Evolutionary conservation across 176 grass and related monocot species (phyloP), one percentile per base, ranked within the genome.

Genomic region (Calamus simplicifolius): DNA sequence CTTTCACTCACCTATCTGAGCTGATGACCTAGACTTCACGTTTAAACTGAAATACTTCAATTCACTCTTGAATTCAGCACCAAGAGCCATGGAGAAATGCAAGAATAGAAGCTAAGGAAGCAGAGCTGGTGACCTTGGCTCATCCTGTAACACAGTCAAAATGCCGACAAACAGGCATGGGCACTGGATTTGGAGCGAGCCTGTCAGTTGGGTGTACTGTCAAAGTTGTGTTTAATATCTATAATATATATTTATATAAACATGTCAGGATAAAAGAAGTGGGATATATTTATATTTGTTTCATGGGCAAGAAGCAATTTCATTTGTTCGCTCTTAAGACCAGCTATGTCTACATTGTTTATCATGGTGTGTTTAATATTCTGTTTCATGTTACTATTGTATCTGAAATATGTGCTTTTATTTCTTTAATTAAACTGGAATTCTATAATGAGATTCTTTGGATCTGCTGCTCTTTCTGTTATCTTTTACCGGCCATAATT

Each of bases 1-100:
- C 8, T 43, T 43, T 43, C 35, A 13, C 12, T 43, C 35, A 10
- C 2, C 8, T 43, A 13, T 43, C 8, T 12, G 10, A 43, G 2
- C 5, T 43, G 35, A 35, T 13, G 35, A 43, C 8, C 12, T 10
- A 2, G 8, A 43, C 35, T 43, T 43, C 35, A 43, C 35, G 2
- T 43, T 43, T 43, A 3, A 43, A 13, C 5, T 23, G 10, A 19
- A 49, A 26, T 51, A 50, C 49, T 50, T 17, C 25, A 2, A 51
- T 63, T 14, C 13, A 8, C 27, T 67, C 27, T 50, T 53, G 25
- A 54, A 29, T 31, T 17, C 49, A 67, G 64, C 51, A 67, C 64
- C 64, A 53, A 67, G 64, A 52, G 64, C 64, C 25, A 67, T 67
- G 64, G 64, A 67, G 50, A 67, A 67, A n/a, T 67, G 64, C 50